These are phyloP conservation scores for Solanum bulbocastanum DNA, from an alignment of 257 asterid species.

Conservation along the genomic window DNA sequence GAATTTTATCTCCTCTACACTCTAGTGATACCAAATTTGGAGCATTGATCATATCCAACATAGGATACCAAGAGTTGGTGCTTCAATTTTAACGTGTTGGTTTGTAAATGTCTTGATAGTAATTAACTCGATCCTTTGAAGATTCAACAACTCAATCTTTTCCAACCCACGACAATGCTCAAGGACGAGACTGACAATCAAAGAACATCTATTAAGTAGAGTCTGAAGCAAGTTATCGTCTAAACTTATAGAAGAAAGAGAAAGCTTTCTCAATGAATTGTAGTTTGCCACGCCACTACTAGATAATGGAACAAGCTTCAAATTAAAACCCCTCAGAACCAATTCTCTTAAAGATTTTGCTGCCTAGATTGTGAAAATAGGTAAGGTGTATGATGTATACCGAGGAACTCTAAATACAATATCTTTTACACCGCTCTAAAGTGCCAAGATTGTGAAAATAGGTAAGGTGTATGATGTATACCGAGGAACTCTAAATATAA, in stretches of 20 bases:
- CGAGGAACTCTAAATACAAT: background rate
- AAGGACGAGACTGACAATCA: background rate
- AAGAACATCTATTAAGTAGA: background rate
- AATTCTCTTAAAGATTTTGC: background rate
- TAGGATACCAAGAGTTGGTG: background rate
- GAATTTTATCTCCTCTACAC: background rate
- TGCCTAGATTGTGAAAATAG: no score
- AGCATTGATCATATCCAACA: background rate
- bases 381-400: background rate
- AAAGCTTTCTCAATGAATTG: background rate
- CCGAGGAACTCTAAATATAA: background rate
- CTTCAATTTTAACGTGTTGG: background rate
- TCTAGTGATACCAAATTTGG: background rate
- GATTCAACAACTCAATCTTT: background rate
- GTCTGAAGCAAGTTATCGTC: background rate
- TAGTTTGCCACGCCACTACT: no score
- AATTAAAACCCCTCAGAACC: background rate
- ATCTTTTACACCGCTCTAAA: background rate
- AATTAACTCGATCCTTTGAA: background rate
- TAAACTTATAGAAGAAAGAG: background rate
- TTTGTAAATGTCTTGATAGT: background rate
- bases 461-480: background rate
- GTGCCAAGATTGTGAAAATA: no score
- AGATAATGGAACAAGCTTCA: background rate
- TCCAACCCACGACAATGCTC: background rate